A percentile compares a stretch with the other conserved stretches of the same genome.
These are phyloP conservation scores for Magnusiomyces magnusii DNA, from an alignment of 1,139 yeast genomes.

Conservation along the genomic window DNA sequence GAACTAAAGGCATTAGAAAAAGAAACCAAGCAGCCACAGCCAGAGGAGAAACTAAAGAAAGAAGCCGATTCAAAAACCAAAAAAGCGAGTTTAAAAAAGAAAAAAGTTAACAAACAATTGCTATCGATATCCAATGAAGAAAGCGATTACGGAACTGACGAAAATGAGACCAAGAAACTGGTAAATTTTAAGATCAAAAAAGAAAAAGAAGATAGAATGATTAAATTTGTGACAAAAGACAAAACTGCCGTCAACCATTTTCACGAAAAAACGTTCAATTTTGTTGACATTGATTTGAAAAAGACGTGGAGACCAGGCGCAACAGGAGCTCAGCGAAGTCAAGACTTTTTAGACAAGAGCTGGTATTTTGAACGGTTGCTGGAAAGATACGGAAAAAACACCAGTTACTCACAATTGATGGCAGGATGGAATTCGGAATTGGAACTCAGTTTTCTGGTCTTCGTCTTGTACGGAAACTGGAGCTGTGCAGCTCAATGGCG, in stretches of 20 bases:
- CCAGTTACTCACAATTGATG: background rate
- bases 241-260: background rate
- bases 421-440: background rate
- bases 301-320: slow-evolving; percentile 8
- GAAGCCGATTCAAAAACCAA: background rate
- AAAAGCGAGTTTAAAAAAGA: too few relatives aligned
- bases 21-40: background rate
- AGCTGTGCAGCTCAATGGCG: slow-evolving; percentile 6
- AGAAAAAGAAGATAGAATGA: background rate
- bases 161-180: background rate
- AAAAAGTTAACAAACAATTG: background rate
- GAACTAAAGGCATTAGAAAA: background rate
- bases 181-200: background rate
- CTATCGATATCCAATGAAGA: background rate
- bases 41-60: background rate
- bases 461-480: slow-evolving; percentile 1
- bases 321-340: background rate
- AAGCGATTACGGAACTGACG: background rate
- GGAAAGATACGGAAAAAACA: background rate
- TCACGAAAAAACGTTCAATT: background rate
- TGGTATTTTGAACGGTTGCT: slow-evolving; percentile 1
- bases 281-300: background rate
- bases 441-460: background rate
- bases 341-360: slow-evolving; percentile 4
- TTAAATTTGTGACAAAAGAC: background rate